These are phyloP conservation scores for Metschnikowia lachancei DNA, from an alignment of 805 yeast species.

Conservation along the genomic window DNA sequence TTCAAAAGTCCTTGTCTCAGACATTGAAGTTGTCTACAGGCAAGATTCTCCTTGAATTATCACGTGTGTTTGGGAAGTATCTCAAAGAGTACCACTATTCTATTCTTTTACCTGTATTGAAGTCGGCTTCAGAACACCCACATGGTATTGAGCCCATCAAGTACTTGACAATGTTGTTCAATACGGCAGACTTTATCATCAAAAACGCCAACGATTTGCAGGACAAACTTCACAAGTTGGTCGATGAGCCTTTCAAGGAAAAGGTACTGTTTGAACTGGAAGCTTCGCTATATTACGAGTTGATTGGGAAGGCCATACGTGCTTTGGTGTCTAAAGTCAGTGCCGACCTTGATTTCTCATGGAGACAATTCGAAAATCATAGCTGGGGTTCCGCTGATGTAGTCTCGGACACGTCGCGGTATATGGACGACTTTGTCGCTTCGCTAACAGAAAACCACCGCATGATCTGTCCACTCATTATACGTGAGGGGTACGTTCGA, in stretches of 20 bases:
- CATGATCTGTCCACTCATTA: slow-evolving; percentile 53
- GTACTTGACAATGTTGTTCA: slow-evolving; percentile 67
- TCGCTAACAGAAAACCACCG: slow-evolving; percentile 46
- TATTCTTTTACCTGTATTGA: slow-evolving; percentile 32
- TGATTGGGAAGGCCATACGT: slow-evolving; percentile 58
- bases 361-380: slow-evolving; percentile 77
- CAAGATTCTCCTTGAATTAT: slow-evolving; percentile 29
- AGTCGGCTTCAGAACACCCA: slow-evolving; percentile 22
- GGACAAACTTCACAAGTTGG: slow-evolving; percentile 49
- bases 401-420: slow-evolving; percentile 73
- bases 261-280: slow-evolving; percentile 53
- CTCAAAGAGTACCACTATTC: slow-evolving; percentile 45
- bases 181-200: slow-evolving; percentile 88
- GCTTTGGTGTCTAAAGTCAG: slow-evolving; percentile 57
- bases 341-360: slow-evolving; percentile 60
- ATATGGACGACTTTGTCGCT: slow-evolving; percentile 56
- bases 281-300: slow-evolving; percentile 53
- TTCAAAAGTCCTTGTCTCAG: slow-evolving; percentile 60
- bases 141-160: slow-evolving; percentile 57
- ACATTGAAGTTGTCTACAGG: slow-evolving; percentile 19
- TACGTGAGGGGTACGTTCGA: slow-evolving; percentile 68
- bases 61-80: slow-evolving; percentile 63
- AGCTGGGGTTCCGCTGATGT: slow-evolving; percentile 67
- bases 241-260: slow-evolving; percentile 33
- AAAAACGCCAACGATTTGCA: slow-evolving; percentile 75